Evolutionary conservation across 129 eudicot species (phyloP).

Genomic region (Helianthus tuberosus): DNA sequence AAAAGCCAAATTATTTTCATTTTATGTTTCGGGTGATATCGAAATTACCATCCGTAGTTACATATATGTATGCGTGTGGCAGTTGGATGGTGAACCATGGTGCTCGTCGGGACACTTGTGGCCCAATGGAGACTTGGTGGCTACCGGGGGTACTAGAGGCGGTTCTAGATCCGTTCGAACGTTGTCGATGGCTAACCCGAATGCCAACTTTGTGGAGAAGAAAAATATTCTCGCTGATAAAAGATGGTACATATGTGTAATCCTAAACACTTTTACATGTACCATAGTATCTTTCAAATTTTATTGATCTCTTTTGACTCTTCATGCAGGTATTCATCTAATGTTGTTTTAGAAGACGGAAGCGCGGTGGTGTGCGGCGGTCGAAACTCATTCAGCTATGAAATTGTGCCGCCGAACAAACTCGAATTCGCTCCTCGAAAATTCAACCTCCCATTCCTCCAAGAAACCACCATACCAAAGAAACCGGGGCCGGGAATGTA

Average conservation of each 20-base stretch:
- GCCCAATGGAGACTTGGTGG: constrained; percentile 58
- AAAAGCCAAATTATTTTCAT: too few relatives aligned
- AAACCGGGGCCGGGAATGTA: constrained; percentile 34
- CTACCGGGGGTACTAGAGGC: constrained; percentile 69
- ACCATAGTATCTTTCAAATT: too few relatives aligned
- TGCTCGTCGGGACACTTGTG: constrained; percentile 79
- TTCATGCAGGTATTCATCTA: constrained; percentile 61
- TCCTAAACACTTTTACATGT: too few relatives aligned
- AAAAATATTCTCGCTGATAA: constrained; percentile 35
- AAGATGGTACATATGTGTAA: constrained; percentile 53
- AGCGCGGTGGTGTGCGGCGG: constrained; percentile 66
- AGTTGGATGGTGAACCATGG: constrained; percentile 81
- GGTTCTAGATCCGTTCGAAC: constrained; percentile 52
- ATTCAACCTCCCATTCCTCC: constrained; percentile 54
- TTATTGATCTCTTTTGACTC: too few relatives aligned
- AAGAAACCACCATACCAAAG: constrained; percentile 50
- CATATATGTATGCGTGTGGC: constrained; percentile 6
- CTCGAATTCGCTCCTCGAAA: constrained; percentile 24
- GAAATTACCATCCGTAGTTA: background rate
- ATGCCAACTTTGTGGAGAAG: constrained; percentile 58
- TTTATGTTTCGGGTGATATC: too few relatives aligned
- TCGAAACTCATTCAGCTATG: constrained; percentile 58
- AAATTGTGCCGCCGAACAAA: constrained; percentile 48
- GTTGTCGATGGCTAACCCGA: constrained; percentile 29
- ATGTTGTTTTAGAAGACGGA: constrained; percentile 65